phyloP scores from a whole-genome alignment of 1,139 yeast species.

The Pichia sp. region DNA sequence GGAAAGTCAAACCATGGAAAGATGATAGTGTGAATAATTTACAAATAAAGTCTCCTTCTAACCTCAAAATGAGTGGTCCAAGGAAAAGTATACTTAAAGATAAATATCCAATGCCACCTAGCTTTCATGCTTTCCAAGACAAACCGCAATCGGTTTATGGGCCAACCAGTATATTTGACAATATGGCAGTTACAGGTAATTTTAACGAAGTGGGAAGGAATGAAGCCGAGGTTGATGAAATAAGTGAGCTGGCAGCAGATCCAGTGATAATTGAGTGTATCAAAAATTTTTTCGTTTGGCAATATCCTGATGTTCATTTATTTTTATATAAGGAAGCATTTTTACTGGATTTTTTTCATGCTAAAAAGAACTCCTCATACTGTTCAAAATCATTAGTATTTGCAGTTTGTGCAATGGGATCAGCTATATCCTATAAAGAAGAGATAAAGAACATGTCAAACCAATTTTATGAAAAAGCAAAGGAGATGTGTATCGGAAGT shows the following conservation, averaged over 20 bases:
- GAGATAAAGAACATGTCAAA: constrained; percentile 36
- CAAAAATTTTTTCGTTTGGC: constrained; percentile 53
- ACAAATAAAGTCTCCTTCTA: not conserved
- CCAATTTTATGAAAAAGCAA: constrained; percentile 41
- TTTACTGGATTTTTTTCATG: constrained; percentile 45
- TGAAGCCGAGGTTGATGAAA: constrained; percentile 4
- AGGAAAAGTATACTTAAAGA: not conserved
- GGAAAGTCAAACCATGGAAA: too few relatives aligned
- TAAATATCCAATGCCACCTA: constrained; percentile 12
- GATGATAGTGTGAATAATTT: not conserved
- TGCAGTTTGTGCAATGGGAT: constrained; percentile 51
- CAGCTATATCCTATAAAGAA: constrained; percentile 44
- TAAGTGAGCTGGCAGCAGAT: constrained; percentile 7
- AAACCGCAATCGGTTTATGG: constrained; percentile 35
- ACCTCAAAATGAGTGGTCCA: not conserved
- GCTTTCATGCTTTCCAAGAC: constrained; percentile 11
- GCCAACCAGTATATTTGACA: constrained; percentile 44
- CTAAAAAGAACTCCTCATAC: constrained; percentile 26
- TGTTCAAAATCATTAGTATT: constrained; percentile 42
- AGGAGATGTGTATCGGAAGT: constrained; percentile 32
- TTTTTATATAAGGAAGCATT: constrained; percentile 58
- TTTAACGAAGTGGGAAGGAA: not conserved
- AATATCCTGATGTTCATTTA: constrained; percentile 55
- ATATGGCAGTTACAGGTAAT: constrained; percentile 8
- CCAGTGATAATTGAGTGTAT: constrained; percentile 41